Base-by-base conservation (phyloP, 1,284 basidiomycete genomes). In the Neonothopanus nambi region DNA sequence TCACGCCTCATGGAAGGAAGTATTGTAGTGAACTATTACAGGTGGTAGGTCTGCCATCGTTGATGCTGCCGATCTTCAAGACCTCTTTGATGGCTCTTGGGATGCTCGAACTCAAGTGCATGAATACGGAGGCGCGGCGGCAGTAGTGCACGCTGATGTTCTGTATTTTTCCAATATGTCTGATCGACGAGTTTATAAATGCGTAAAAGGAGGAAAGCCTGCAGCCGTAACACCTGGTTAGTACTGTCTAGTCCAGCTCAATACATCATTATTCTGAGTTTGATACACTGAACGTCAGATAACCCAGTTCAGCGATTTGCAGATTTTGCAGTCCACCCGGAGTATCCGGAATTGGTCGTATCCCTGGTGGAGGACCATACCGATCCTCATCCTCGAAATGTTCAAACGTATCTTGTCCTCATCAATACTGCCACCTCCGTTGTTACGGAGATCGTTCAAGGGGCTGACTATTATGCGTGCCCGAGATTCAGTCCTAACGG, bases 311-410 rank as follows among this genome's bases (percentile, higher is more conserved):
- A 59, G 46, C 69, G 67, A 20, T 75, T 61, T 60, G 73, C 62
- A 24, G 54, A 60, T 45, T 59, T 61, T 18, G 49, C 58, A 39
- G 58, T 58, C 7, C 58, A 57, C 40, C 62, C 62, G 18, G 24
- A 35, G 21, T 57, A 64, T 12, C 57, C 64, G 3, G 48, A 61
- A 18, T 54, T 70, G 17, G 43, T 74, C 17, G 62, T 70, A 21
- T 62, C 66, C 18, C 61, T 75, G n/a, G 59, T 67, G 39, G 75
- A 78, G 56, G 74, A 76, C 53, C 76, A 78, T 59, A 70, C 72
- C 1, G 57, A 68, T 24, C 72, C 73, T 36, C 59, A 57, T 7
- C 74, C 75, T 0, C 52, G 61, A 11, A 61, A 66, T 13, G 71
- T 77, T 24, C 58, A 68, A 52, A 75, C 71, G 55, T 61, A 64